Evolutionary conservation across 441 rosid genomes (phyloP), one percentile per base, ranked within the genome.

Genomic region (Erodium chrysanthum): DNA sequence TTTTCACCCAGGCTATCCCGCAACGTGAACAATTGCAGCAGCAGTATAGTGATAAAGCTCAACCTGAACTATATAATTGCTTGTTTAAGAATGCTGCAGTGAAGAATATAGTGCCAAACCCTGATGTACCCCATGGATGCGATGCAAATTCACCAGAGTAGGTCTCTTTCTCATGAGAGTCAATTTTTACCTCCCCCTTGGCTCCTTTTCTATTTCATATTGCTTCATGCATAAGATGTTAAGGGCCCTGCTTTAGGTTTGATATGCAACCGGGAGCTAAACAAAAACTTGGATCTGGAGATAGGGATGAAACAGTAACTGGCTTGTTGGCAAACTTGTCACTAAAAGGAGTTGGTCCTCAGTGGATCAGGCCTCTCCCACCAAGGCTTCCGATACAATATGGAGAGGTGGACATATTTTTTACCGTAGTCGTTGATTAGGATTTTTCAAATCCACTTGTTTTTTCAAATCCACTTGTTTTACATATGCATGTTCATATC

Each of bases 281-380:
- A 76, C 67, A 81, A 69, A 91, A 88, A 84, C 82, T 86, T 78
- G 98, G 96, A 77, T 82, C 82, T 71, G 98, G 98, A 71, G 92
- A 88, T 76, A 84, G 93, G 81, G 90, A 88, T 68, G 96, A 91
- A 76, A 73, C 84, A 75, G 63, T 91, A 40, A 74, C 77, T 58
- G 96, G 80, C 56, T 71, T 84, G 75, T 65, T 94, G 73, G 78
- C 75, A 42, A 85, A 75, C 79, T 76, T 80, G 56, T 81, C 90
- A 6, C 63, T 74, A 20, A 84, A 82, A 68, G 93, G 88, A 64
- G 66, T 94, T 71, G 70, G 77, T 68, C 96, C 96, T 67, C 85
- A 74, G 35, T 91, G 88, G 92, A 77, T 86, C 58, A 87, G 97
- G 83, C 96, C 96, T 74, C 73, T 71, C 68, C 97, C 96, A 22